A percentile compares a stretch with the other conserved stretches of the same genome.
phyloP scores from a whole-genome alignment of 129 eudicot species.

The Flaveria brownii region DNA sequence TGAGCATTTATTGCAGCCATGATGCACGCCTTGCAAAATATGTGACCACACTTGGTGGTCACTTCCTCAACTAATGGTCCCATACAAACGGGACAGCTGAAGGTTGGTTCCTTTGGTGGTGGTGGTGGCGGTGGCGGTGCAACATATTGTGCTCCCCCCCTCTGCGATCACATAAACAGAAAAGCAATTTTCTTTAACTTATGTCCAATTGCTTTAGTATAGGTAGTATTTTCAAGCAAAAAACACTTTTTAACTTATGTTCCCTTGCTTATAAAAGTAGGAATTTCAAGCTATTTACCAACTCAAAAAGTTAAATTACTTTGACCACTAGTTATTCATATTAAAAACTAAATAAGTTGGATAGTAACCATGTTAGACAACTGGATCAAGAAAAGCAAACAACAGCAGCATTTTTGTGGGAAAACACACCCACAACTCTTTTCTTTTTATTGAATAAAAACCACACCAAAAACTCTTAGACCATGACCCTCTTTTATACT shows the following conservation, averaged over 20 bases:
- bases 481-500: no score
- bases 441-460: no score
- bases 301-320: not conserved
- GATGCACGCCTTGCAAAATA: conserved; percentile 83
- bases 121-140: conserved; percentile 57
- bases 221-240: conserved; percentile 6
- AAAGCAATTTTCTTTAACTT: not conserved
- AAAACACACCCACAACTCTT: no score
- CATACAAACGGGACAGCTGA: conserved; percentile 92
- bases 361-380: not conserved
- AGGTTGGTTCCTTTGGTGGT: conserved; percentile 63
- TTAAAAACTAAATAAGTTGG: not conserved
- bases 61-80: conserved; percentile 73
- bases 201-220: not conserved
- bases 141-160: conserved; percentile 23
- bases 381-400: no score
- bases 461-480: no score
- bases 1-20: conserved; percentile 58
- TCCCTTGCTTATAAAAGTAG: not conserved
- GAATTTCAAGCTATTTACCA: not conserved
- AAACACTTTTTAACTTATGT: not conserved
- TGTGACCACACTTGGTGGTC: conserved; percentile 94
- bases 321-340: not conserved
- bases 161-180: conserved; percentile 36
- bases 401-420: no score